Evolutionary conservation across 768 basidiomycete species (phyloP), one percentile per base, ranked within the genome.

Genomic region (Gloeostereum incarnatum): DNA sequence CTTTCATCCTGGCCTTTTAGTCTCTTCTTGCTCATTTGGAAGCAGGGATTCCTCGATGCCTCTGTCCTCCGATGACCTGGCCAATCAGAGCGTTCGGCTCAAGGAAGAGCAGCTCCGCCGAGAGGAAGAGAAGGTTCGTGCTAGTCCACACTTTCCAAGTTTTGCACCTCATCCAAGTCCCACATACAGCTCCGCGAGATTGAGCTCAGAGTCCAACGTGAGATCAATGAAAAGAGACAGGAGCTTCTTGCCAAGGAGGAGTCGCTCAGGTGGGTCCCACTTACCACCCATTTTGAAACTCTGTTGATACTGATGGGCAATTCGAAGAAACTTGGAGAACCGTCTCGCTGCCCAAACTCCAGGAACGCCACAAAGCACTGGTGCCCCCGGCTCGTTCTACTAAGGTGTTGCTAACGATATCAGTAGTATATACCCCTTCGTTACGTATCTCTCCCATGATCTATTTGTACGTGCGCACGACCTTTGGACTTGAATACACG

Each of bases 21-120:
- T 33, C 27, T 21, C 7, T 30, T 50, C 19, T 46, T 41, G 27
- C 5, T 16, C 29, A 13, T 10, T 34, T 32, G 13, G 43, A 18
- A 39, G 6, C 43, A 74, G 73, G 47, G 74, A 83, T 48, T 78
- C 79, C 1, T 78, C 79, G 30, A 78, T 91, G 42, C 67, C 79
- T 7, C 85, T 90, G 42, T 66, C 80, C 8, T 85, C 90, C n/a
- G 85, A 88, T 49, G 88, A 91, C 48, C 68, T 93, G 36, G 88
- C 84, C 9, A 84, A 73, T 43, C 89, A 93, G 60, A 79, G 78
- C 45, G 85, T 89, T 26, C 72, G 83, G 40, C 70, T 91, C 64
- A 91, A 91, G 66, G 89, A 92, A 58, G 88, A 93, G 52, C 87
- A 91, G 55, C 76, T 93, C 29, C 75, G 86, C 41, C 68, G 80